Base-by-base conservation (phyloP, 495 filamentous ascomycete genomes). In the Extremus antarcticus region DNA sequence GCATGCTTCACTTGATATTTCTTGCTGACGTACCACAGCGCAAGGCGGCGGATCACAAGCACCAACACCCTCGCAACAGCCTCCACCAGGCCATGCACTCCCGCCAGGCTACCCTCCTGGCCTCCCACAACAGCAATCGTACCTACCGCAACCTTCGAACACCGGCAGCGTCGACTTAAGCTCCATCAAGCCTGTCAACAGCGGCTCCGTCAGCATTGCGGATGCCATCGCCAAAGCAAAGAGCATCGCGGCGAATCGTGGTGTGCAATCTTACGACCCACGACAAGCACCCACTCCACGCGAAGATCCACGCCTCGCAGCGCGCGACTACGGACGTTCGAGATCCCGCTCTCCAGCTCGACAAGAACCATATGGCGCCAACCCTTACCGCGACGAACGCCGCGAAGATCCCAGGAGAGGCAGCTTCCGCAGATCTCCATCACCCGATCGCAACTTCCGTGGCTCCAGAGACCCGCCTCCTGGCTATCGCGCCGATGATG, bases 331-430 rank as follows among this genome's bases (percentile, higher is more conserved):
- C 64, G 2, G 20, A 47, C 81, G 84, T 21, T 83, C 84, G 10
- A 76, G 87, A 47, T 88, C 86, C 41, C 80, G 83, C 22, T 84
- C 84, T 51, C 83, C 84, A 10, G 76, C 70, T 32, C 66, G 72
- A 25, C 76, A 74, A 48, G 73, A 85, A 49, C 70, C 76, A 10
- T 88, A 78, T 66, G 82, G 78, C 63, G 74, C 78, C 64, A 86
- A 87, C 53, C 83, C 85, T 3, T 89, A 88, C 64, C 76, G 84
- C 55, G 85, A 88, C 55, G 87, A 91, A 63, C 78, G 87, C 49
- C 78, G 87, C 54, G 78, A 78, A 56, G 79, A 82, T 55, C 73
- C 76, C 58, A 69, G 77, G 53, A 63, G 71, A 47, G 58, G 53
- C 43, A 58, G 55, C 46, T 66, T 62, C 55, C 56, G 60, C 54